Evolutionary conservation across 1,284 basidiomycete species (phyloP).

Genomic region (Earliella scabrosa): DNA sequence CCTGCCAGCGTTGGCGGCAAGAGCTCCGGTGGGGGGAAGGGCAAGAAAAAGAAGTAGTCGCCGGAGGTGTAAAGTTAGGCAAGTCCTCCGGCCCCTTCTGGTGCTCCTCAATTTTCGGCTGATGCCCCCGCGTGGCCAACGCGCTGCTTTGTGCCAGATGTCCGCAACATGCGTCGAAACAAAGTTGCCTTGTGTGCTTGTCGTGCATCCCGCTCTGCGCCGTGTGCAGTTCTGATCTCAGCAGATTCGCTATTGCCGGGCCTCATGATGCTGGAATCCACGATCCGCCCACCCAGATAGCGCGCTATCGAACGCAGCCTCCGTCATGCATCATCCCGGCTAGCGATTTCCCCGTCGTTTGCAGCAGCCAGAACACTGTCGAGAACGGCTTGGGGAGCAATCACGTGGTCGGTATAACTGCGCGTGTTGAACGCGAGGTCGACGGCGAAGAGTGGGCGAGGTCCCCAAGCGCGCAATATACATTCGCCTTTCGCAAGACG

Average conservation of each 20-base stretch:
- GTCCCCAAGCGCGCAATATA: slow-evolving; percentile 8
- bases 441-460: slow-evolving; percentile 6
- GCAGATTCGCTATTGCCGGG: neutral
- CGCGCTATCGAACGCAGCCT: neutral
- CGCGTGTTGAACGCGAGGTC: slow-evolving; percentile 20
- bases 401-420: slow-evolving; percentile 2
- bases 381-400: neutral
- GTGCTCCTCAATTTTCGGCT: neutral
- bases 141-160: slow-evolving; percentile 4
- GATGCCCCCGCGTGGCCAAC: slow-evolving; percentile 9
- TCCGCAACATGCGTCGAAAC: neutral
- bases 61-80: slow-evolving; percentile 23
- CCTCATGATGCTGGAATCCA: neutral
- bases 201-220: slow-evolving; percentile 15
- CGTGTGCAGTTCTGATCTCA: slow-evolving; percentile 3
- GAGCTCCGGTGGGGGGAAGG: slow-evolving; percentile 46
- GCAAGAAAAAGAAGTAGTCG: slow-evolving; percentile 53
- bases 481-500: neutral
- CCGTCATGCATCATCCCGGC: neutral
- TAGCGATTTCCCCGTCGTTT: neutral
- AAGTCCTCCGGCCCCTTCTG: slow-evolving; percentile 4
- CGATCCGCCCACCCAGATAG: neutral
- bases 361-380: neutral
- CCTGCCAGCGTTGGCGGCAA: slow-evolving; percentile 39
- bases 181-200: slow-evolving; percentile 18